Conservation (phyloP, 2,329 filamentous ascomycete genomes). For the Fusarium tjaetaba region DNA sequence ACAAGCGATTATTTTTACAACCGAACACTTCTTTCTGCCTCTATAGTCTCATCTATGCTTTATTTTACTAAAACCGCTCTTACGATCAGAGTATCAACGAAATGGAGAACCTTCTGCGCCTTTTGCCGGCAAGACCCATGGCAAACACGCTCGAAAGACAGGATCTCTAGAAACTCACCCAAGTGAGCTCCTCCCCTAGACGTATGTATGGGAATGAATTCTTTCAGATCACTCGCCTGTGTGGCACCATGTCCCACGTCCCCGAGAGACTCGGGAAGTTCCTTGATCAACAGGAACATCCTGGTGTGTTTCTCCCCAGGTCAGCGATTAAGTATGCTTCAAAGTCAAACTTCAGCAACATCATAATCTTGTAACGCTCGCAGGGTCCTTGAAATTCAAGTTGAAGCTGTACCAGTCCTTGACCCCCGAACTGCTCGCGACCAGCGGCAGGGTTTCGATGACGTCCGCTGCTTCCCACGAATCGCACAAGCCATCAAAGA, state of each 20-base stretch:
- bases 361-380: neutral
- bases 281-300: neutral
- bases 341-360: neutral
- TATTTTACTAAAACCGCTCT: fast-evolving
- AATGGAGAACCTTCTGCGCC: too few species aligned
- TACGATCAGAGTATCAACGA: neutral
- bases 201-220: neutral
- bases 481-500: neutral
- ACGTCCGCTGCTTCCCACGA: neutral
- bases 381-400: neutral
- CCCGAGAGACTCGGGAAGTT: neutral
- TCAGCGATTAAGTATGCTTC: neutral
- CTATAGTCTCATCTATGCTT: neutral
- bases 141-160: neutral
- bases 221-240: neutral
- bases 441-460: neutral
- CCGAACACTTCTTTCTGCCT: neutral
- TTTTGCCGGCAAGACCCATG: neutral
- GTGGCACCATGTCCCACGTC: neutral
- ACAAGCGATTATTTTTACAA: neutral
- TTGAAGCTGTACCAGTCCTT: neutral
- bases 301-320: fast-evolving
- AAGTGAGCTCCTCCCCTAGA: too few species aligned
- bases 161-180: neutral
- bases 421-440: neutral